A percentile compares a stretch with the other conserved stretches of the same genome.
phyloP scores from a whole-genome alignment of 768 basidiomycete genomes.

The Leccinum pellstonianum region DNA sequence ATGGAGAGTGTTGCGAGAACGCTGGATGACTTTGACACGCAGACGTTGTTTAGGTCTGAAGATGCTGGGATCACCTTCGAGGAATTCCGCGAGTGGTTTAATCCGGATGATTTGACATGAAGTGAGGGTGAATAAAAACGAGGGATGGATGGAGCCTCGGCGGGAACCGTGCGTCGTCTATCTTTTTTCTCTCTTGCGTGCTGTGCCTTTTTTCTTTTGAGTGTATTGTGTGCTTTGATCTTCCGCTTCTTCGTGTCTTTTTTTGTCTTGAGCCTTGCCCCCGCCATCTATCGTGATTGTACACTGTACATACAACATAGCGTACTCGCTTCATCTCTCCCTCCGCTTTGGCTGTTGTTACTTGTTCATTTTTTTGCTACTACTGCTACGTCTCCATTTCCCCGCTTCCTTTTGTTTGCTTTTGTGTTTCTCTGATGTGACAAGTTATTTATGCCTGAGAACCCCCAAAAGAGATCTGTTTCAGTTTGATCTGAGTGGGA shows the following conservation, averaged over 20 bases:
- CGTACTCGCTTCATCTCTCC: not conserved
- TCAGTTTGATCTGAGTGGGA: no score
- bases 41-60: constrained; percentile 42
- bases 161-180: constrained; percentile 10
- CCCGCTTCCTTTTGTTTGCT: no score
- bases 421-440: no score
- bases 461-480: no score
- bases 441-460: no score
- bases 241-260: not conserved
- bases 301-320: constrained; percentile 14
- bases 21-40: constrained; percentile 40
- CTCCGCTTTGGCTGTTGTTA: no score
- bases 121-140: constrained; percentile 13
- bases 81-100: constrained; percentile 76
- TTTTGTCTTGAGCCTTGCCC: not conserved
- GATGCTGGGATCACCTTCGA: constrained; percentile 59
- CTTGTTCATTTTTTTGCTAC: no score
- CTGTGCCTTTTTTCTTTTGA: not conserved
- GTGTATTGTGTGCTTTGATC: constrained; percentile 3
- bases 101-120: constrained; percentile 45
- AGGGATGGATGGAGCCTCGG: not conserved
- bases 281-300: constrained; percentile 12
- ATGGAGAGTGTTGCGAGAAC: constrained; percentile 42
- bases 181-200: not conserved
- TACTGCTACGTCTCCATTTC: no score